These are phyloP conservation scores for Colletotrichum sojae DNA, from an alignment of 2,329 filamentous ascomycete species.

Conservation along the genomic window DNA sequence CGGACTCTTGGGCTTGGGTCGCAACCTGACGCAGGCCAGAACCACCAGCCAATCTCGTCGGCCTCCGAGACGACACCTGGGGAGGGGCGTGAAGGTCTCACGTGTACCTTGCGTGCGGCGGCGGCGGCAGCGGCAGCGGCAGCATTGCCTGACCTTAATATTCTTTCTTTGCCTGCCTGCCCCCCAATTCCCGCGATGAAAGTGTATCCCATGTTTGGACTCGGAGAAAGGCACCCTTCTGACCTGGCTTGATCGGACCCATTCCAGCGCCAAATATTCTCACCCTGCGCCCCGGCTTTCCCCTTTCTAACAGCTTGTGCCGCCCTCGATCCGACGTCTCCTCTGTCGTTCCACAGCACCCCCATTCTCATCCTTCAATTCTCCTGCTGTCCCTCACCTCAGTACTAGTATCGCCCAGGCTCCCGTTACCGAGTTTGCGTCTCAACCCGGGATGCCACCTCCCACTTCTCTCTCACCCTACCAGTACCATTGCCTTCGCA, in stretches of 20 bases:
- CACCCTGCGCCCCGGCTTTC: slow-evolving; percentile 36
- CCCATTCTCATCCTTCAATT: slow-evolving; percentile 1
- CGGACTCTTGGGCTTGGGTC: slow-evolving; percentile 37
- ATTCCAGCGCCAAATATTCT: slow-evolving; percentile 32
- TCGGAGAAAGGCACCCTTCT: slow-evolving; percentile 29
- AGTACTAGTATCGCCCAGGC: slow-evolving; percentile 9
- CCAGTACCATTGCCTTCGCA: neutral
- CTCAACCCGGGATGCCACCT: slow-evolving; percentile 21
- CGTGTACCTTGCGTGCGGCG: slow-evolving; percentile 37
- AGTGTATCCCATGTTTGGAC: slow-evolving; percentile 30
- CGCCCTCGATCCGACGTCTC: slow-evolving; percentile 21
- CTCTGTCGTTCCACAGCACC: slow-evolving; percentile 14
- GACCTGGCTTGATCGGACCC: slow-evolving; percentile 19
- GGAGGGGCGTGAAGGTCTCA: slow-evolving; percentile 37
- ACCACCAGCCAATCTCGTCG: slow-evolving; percentile 34
- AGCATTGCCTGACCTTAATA: neutral
- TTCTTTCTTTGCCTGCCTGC: slow-evolving; percentile 1
- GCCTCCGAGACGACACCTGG: slow-evolving; percentile 23
- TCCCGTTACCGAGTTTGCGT: slow-evolving; percentile 24
- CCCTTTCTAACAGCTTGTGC: slow-evolving; percentile 24
- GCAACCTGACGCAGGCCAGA: slow-evolving; percentile 39
- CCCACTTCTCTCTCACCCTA: neutral
- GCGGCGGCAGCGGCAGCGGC: neutral
- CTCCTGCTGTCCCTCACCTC: neutral
- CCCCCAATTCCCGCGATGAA: slow-evolving; percentile 8